phyloP scores from a whole-genome alignment of 2,329 filamentous ascomycete species.

The Scopulariopsis brevicaulis region DNA sequence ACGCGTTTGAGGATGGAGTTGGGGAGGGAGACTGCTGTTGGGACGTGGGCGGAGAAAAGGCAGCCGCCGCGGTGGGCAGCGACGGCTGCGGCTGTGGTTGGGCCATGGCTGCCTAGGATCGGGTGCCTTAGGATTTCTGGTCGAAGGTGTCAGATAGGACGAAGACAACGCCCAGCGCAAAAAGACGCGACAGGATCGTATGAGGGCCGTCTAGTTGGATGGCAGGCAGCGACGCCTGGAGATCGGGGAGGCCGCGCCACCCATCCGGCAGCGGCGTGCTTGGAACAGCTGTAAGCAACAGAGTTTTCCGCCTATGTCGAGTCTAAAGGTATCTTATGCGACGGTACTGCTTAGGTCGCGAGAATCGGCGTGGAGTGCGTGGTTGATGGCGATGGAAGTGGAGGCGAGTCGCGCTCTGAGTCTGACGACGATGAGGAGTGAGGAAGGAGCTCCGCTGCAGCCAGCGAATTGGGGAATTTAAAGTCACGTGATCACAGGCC shows the following conservation, averaged over 20 bases:
- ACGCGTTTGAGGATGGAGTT: conserved; percentile 39
- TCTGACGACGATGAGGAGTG: conserved; percentile 6
- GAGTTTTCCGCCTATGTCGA: neutral
- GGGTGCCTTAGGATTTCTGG: neutral
- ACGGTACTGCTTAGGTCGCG: neutral
- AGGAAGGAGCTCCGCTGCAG: conserved; percentile 1
- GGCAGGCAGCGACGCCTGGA: conserved; percentile 39
- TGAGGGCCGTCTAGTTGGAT: conserved; percentile 10
- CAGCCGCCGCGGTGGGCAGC: conserved; percentile 19
- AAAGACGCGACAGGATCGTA: neutral
- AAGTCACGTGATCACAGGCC: conserved; percentile 6
- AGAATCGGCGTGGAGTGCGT: neutral
- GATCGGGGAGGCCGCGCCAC: conserved; percentile 28
- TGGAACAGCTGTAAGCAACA: conserved; percentile 8
- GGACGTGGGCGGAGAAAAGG: conserved; percentile 40
- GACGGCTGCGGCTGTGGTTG: conserved; percentile 43
- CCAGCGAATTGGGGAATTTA: conserved; percentile 3
- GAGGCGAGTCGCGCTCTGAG: conserved; percentile 1
- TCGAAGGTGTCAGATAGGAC: neutral
- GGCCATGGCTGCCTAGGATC: conserved; percentile 32
- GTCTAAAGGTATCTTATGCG: neutral
- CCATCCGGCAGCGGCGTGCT: conserved; percentile 26
- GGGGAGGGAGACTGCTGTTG: conserved; percentile 52
- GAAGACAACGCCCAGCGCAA: conserved; percentile 5
- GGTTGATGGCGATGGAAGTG: neutral